phyloP scores from a whole-genome alignment of 108 stramenopile species.

The Parietichytrium sp. region DNA sequence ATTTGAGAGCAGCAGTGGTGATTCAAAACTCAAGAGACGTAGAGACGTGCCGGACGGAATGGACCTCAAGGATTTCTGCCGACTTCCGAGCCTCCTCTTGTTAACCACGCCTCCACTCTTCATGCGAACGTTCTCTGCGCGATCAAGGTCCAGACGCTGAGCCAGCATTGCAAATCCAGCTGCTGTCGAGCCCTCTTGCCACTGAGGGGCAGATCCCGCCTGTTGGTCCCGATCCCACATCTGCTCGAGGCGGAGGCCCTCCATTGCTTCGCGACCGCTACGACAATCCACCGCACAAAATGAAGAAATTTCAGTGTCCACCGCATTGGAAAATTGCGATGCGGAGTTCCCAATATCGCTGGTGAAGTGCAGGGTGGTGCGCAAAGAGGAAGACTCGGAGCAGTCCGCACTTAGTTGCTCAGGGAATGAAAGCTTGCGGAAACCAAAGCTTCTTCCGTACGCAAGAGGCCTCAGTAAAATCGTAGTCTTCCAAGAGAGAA shows the following conservation, averaged over 20 bases:
- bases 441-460: neutral
- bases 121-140: too few species aligned
- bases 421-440: neutral
- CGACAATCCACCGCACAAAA: constrained; percentile 37
- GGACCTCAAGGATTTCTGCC: too few species aligned
- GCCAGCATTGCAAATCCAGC: too few species aligned
- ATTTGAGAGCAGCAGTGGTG: constrained; percentile 9
- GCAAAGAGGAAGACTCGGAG: neutral
- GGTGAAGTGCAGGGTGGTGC: neutral
- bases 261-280: neutral
- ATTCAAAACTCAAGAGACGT: neutral
- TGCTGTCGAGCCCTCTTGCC: too few species aligned
- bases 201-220: too few species aligned
- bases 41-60: constrained; percentile 35
- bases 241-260: too few species aligned
- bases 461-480: neutral
- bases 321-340: too few species aligned
- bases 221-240: too few species aligned
- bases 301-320: neutral
- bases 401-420: neutral
- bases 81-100: too few species aligned
- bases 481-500: neutral
- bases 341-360: neutral
- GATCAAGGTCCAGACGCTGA: too few species aligned
- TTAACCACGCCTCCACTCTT: too few species aligned